A percentile compares a stretch with the other conserved stretches of the same genome.
Evolutionary conservation across 2,329 filamentous ascomycete species (phyloP).

Genomic region (Colletotrichum simmondsii): DNA sequence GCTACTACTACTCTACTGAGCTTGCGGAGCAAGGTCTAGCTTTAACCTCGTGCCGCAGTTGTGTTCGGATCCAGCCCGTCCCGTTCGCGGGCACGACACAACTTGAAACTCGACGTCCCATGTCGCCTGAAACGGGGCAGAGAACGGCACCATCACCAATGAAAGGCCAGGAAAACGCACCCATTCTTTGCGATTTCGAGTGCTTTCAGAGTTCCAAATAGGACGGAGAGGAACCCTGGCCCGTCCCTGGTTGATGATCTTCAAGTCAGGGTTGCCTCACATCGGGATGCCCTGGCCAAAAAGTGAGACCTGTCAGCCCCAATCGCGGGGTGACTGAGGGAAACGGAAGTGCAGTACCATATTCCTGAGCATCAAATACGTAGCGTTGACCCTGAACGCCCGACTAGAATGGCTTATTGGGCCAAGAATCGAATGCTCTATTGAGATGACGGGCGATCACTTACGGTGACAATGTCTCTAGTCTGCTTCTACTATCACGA

Average conservation of each 20-base stretch:
- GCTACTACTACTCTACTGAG: not conserved
- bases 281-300: constrained; percentile 17
- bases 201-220: not conserved
- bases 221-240: constrained; percentile 17
- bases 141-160: constrained; percentile 9
- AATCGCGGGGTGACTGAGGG: not conserved
- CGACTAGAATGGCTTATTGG: not conserved
- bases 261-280: not conserved
- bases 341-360: not conserved
- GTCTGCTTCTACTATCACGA: not conserved
- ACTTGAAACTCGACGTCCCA: constrained; percentile 39
- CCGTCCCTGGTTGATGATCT: constrained; percentile 17
- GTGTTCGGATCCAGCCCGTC: constrained; percentile 38
- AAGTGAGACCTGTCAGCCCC: constrained; percentile 19
- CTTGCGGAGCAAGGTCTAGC: constrained; percentile 19
- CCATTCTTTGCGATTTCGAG: not conserved
- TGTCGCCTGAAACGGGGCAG: constrained; percentile 39
- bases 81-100: constrained; percentile 38
- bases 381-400: not conserved
- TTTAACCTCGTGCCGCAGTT: constrained; percentile 31
- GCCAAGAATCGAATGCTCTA: not conserved
- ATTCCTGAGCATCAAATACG: not conserved
- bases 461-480: not conserved
- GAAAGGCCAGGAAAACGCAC: not conserved
- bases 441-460: not conserved